A percentile compares a stretch with the other conserved stretches of the same genome.
Conservation (phyloP, 306 rosid genomes). For the Morella rubra region DNA sequence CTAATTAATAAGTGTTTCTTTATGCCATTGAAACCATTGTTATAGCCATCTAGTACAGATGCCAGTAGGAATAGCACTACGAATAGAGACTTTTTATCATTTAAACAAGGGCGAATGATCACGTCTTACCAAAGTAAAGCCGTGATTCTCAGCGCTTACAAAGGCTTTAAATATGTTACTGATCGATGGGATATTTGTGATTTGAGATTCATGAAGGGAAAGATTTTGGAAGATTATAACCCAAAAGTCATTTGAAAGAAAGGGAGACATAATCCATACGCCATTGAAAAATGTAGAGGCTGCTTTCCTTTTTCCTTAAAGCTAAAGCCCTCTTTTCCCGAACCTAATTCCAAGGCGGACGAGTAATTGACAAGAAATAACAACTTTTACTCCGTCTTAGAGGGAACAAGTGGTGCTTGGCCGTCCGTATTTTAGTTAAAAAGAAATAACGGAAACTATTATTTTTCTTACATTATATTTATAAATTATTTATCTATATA, state of each 20-base stretch:
- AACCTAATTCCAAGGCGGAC: conserved; percentile 42
- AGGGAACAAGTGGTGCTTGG: conserved; percentile 25
- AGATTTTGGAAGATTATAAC: conserved; percentile 49
- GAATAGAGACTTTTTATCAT: no score
- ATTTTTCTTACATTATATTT: no score
- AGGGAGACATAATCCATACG: conserved; percentile 72
- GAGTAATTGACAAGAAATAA: conserved; percentile 63
- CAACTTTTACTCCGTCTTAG: conserved; percentile 26
- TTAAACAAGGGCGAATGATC: conserved; percentile 17
- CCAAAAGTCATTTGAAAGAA: conserved; percentile 47
- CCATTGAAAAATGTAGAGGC: conserved; percentile 61
- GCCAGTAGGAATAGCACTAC: no score
- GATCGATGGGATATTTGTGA: conserved; percentile 51
- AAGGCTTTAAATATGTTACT: conserved; percentile 21
- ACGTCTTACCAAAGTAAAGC: conserved; percentile 45
- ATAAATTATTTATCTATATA: no score
- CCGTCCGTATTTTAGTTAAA: neutral
- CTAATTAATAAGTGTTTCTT: no score
- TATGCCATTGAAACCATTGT: no score
- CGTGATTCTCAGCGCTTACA: conserved; percentile 30
- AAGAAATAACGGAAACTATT: no score
- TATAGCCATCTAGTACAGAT: conserved; percentile 19
- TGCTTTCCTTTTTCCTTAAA: conserved; percentile 35
- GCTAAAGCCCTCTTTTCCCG: conserved; percentile 38
- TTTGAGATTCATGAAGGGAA: conserved; percentile 44